These are phyloP conservation scores for Rehmannia glutinosa DNA, from an alignment of 257 asterid species.

Conservation along the genomic window DNA sequence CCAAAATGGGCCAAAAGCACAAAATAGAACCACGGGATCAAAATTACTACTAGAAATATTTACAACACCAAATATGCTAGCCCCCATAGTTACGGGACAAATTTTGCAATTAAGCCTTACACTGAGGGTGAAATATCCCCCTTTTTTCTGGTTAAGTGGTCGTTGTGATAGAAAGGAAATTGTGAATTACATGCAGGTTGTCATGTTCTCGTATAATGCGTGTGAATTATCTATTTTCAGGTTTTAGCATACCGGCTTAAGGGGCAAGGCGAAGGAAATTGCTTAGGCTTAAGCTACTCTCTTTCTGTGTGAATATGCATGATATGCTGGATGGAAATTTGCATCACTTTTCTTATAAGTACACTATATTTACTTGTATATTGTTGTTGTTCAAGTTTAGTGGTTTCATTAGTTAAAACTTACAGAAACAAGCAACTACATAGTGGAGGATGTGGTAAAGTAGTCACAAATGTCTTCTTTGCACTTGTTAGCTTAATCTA, in stretches of 20 bases:
- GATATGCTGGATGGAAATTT: conserved; percentile 11
- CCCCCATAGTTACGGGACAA: no score
- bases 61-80: no score
- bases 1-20: no score
- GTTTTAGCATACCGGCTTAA: conserved; percentile 59
- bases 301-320: no score
- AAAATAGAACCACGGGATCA: no score
- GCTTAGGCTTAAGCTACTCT: no score
- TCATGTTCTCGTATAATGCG: background rate
- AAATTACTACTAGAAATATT: no score
- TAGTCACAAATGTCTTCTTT: no score
- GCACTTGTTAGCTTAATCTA: no score
- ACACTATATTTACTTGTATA: conserved; percentile 4
- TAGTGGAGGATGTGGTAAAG: no score
- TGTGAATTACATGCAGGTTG: background rate
- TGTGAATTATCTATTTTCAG: conserved; percentile 22
- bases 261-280: conserved; percentile 20
- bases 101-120: no score
- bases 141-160: background rate
- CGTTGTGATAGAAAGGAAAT: background rate
- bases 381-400: conserved; percentile 9
- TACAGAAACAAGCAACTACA: background rate
- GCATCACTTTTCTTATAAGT: background rate
- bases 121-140: no score
- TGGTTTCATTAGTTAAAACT: background rate